Evolutionary conservation across 371 early-diverging fungal species (phyloP).

Genomic region (Circinella umbellata): DNA sequence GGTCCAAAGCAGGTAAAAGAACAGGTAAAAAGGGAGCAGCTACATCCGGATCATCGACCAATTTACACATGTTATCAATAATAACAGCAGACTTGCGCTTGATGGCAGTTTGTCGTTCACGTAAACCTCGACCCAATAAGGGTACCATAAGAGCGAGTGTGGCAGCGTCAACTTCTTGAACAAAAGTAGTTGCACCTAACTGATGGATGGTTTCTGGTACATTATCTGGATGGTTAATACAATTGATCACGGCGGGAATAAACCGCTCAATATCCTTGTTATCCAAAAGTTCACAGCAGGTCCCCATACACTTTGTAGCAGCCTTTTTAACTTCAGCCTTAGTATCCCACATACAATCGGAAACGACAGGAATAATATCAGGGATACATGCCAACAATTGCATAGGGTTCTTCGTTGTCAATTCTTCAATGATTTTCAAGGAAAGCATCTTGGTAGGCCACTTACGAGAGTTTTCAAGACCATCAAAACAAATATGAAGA

Average conservation of each 20-base stretch:
- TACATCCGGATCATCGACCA: constrained; percentile 80
- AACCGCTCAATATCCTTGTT: constrained; percentile 72
- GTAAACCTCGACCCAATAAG: constrained; percentile 75
- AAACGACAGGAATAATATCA: constrained; percentile 72
- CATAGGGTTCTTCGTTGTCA: constrained; percentile 61
- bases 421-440: constrained; percentile 54
- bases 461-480: constrained; percentile 68
- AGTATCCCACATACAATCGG: constrained; percentile 78
- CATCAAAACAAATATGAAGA: constrained; percentile 62
- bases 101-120: constrained; percentile 64
- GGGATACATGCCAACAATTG: constrained; percentile 67
- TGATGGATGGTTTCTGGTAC: constrained; percentile 69
- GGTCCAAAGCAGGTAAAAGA: constrained; percentile 78
- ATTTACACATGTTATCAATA: constrained; percentile 87
- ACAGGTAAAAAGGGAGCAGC: constrained; percentile 84
- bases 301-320: constrained; percentile 56
- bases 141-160: constrained; percentile 85
- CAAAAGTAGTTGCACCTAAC: constrained; percentile 75
- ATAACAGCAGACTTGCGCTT: constrained; percentile 84
- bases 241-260: constrained; percentile 64
- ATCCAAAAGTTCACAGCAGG: constrained; percentile 55
- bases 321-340: constrained; percentile 64
- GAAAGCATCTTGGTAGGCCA: constrained; percentile 80
- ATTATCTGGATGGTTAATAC: constrained; percentile 69
- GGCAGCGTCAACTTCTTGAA: constrained; percentile 78